Evolutionary conservation across 2,329 filamentous ascomycete genomes (phyloP).

Genomic region (Aspergillus neoniger): DNA sequence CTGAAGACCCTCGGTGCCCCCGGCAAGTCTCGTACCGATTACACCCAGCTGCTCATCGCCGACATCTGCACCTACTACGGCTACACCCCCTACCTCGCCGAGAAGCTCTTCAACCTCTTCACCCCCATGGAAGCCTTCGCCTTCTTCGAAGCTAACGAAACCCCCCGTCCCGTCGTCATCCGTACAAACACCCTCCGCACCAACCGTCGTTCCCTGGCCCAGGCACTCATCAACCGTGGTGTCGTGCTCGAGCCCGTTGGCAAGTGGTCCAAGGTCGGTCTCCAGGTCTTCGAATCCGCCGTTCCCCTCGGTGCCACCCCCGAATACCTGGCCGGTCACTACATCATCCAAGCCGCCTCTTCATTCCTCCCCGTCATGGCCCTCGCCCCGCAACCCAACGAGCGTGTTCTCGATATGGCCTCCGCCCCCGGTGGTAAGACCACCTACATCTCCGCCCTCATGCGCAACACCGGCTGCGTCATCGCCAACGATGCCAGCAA

Average conservation of each 20-base stretch:
- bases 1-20: conserved; percentile 79
- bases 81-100: conserved; percentile 90
- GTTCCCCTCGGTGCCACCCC: conserved; percentile 90
- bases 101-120: conserved; percentile 93
- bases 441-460: conserved; percentile 91
- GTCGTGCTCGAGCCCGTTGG: conserved; percentile 95
- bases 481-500: conserved; percentile 98
- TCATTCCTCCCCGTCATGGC: conserved; percentile 99
- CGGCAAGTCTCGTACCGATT: conserved; percentile 81
- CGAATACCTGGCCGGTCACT: conserved; percentile 95
- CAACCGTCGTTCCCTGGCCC: conserved; percentile 76
- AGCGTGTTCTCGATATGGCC: conserved; percentile 92
- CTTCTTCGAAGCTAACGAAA: conserved; percentile 99
- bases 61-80: conserved; percentile 97
- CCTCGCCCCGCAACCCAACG: conserved; percentile 86
- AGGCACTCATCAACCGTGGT: conserved; percentile 91
- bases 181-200: conserved; percentile 92
- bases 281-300: conserved; percentile 92
- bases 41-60: conserved; percentile 80
- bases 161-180: conserved; percentile 87
- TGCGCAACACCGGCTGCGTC: conserved; percentile 95
- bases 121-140: conserved; percentile 91
- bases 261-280: conserved; percentile 97
- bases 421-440: conserved; percentile 95
- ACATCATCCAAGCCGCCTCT: conserved; percentile 94